Evolutionary conservation across 2,329 filamentous ascomycete genomes (phyloP), one percentile per base, ranked within the genome.

Genomic region (Nemania sp.): DNA sequence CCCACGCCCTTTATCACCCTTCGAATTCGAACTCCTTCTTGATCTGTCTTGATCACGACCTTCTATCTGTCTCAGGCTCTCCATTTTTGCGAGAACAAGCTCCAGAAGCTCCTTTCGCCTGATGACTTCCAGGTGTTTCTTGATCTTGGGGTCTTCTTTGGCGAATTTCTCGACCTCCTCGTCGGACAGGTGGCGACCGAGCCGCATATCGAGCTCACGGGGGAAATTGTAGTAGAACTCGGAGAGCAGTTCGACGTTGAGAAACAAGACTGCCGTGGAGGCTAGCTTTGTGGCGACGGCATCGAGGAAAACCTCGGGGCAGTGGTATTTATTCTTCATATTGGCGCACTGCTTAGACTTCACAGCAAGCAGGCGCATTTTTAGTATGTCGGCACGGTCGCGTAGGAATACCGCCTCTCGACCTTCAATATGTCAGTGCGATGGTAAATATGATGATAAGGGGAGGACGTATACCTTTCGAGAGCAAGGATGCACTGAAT

Each of bases 211-310:
- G 11, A 99, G 82, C 69, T 97, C 91, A 33, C 94, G 84, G 0
- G 94, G 94, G 73, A 99, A 99, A 69, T 94, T 91, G 75, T 97
- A 96, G 76, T 96, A 97, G 71, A 97, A 99, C 68, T 99, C 96
- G 2, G 90, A 93, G 15, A 99, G 82, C 17, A 99, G 81, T 75
- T 99, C 95, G 9, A 97, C 94, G 67, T 99, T 97, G 24, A 99
- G 82, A 79, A 99, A 99, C 0, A 99, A 83, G 7, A 99, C 94
- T 2, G 94, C 93, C 0, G 94, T 99, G 1, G 91, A 88, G 3
- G 93, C 95, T 43, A 99, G 82, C 73, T 97, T 97, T 63, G 92
- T 90, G 1, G 94, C 92, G 2, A 96, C 94, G 3, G 95, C 91
- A 66, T 99, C 92, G n/a, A 99, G 84, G 77, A 99, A 99, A 14